Percentiles rank a stretch among this genome's conserved stretches.
phyloP scores from a whole-genome alignment of 169 alveolate genomes.

The Plasmodium fragile region DNA sequence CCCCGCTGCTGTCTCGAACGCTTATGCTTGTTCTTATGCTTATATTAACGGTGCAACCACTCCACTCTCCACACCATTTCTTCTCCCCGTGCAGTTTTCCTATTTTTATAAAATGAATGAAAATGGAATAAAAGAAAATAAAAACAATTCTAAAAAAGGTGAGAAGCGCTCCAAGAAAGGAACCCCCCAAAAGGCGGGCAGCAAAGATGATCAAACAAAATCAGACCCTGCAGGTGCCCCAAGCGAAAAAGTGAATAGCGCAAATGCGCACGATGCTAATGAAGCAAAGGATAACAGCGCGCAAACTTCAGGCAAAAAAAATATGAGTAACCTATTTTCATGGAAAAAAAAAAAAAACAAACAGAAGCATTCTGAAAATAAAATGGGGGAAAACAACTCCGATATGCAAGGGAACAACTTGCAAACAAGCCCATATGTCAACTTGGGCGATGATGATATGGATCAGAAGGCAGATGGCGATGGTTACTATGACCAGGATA shows the following conservation, averaged over 20 bases:
- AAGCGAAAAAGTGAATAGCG: neutral
- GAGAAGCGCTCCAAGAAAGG: neutral
- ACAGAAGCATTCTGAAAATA: neutral
- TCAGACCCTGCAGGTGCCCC: neutral
- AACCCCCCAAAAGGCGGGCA: neutral
- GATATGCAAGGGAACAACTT: neutral
- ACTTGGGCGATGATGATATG: neutral
- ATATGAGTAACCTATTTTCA: neutral
- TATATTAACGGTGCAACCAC: neutral
- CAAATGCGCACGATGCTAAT: neutral
- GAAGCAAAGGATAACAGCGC: neutral
- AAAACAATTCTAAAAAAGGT: slow-evolving; percentile 5
- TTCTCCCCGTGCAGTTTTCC: neutral
- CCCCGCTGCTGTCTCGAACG: neutral
- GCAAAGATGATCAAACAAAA: neutral
- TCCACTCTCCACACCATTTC: neutral
- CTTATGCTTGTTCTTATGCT: neutral
- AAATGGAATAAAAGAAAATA: slow-evolving; percentile 12
- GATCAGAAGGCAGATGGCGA: neutral
- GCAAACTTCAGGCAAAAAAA: neutral
- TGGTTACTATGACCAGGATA: neutral
- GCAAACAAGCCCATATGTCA: neutral
- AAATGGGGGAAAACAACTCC: neutral
- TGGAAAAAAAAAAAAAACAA: neutral
- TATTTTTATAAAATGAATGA: slow-evolving; percentile 34